These are phyloP conservation scores for Aureobasidium sp. DNA, from an alignment of 2,329 filamentous ascomycete species.

Conservation along the genomic window DNA sequence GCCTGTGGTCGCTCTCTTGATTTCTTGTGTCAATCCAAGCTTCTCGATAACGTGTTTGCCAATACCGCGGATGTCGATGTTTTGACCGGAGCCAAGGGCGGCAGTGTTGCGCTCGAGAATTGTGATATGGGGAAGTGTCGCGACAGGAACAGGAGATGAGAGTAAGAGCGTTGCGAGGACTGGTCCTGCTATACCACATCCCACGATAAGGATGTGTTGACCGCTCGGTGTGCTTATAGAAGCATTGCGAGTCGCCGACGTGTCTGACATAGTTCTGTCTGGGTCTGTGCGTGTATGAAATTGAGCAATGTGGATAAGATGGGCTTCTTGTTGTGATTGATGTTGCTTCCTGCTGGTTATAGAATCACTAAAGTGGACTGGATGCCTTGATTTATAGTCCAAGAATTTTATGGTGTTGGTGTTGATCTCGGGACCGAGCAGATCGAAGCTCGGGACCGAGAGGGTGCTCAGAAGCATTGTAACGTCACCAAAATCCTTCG, in stretches of 20 bases:
- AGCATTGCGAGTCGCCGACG: not conserved
- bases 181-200: slow-evolving; percentile 34
- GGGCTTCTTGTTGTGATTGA: not conserved
- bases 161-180: slow-evolving; percentile 32
- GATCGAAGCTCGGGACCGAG: not conserved
- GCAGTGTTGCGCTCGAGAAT: slow-evolving; percentile 37
- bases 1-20: slow-evolving; percentile 31
- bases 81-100: slow-evolving; percentile 36
- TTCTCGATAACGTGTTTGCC: slow-evolving; percentile 36
- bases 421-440: not conserved
- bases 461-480: not conserved
- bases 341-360: not conserved
- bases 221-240: not conserved
- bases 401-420: not conserved
- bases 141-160: slow-evolving; percentile 25
- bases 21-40: slow-evolving; percentile 33
- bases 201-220: slow-evolving; percentile 30
- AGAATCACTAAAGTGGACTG: not conserved
- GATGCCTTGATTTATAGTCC: not conserved
- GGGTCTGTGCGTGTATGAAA: too few relatives aligned
- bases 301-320: too few relatives aligned
- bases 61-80: slow-evolving; percentile 39
- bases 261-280: slow-evolving; percentile 40
- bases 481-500: not conserved
- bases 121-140: slow-evolving; percentile 30